These are phyloP conservation scores for Candida labiduridarum DNA, from an alignment of 1,139 yeast genomes.

Conservation along the genomic window DNA sequence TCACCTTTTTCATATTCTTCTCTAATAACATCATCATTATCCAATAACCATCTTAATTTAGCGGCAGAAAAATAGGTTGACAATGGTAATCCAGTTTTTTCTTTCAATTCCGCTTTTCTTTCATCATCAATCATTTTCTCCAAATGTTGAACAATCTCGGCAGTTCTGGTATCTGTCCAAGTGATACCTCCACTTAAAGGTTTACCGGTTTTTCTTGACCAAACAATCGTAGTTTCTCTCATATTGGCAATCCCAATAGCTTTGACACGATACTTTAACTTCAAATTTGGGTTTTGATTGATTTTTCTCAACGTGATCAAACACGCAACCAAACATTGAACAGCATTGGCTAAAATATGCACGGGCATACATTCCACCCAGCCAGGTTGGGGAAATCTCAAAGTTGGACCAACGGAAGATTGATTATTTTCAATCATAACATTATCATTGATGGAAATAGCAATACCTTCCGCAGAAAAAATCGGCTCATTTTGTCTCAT, in stretches of 20 bases:
- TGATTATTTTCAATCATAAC: conserved; percentile 63
- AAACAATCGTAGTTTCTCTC: conserved; percentile 92
- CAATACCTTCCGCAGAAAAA: conserved; percentile 75
- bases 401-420: conserved; percentile 64
- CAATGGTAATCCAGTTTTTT: conserved; percentile 81
- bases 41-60: conserved; percentile 86
- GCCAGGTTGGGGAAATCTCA: conserved; percentile 76
- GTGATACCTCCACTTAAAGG: conserved; percentile 89
- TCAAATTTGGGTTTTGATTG: conserved; percentile 54
- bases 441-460: conserved; percentile 58
- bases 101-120: conserved; percentile 57
- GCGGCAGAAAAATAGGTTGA: conserved; percentile 93
- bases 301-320: conserved; percentile 57
- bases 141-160: conserved; percentile 69
- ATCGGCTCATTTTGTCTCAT: conserved; percentile 58
- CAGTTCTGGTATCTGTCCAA: conserved; percentile 93
- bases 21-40: conserved; percentile 70
- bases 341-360: conserved; percentile 81
- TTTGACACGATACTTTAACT: conserved; percentile 56
- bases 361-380: conserved; percentile 96
- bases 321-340: conserved; percentile 71
- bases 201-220: conserved; percentile 83
- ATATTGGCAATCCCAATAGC: conserved; percentile 89
- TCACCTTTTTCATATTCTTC: conserved; percentile 76
- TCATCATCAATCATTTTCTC: conserved; percentile 62